A percentile compares a stretch with the other conserved stretches of the same genome.
phyloP scores from a whole-genome alignment of 164 flowering plant species.

The Vitis vinifera region ASM3070453v1 NC_081821.1:3691001-3691500 shows the following conservation, averaged over 20 bases:
- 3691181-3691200: not conserved
- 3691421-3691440: not conserved
- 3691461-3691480: no score
- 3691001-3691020: slow-evolving; percentile 1
- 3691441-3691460: not conserved
- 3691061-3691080: not conserved
- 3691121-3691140: slow-evolving; percentile 5
- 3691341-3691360: slow-evolving; percentile 19
- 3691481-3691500: no score
- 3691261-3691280: slow-evolving; percentile 12
- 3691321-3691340: slow-evolving; percentile 28
- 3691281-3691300: slow-evolving; percentile 10
- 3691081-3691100: not conserved
- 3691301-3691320: slow-evolving; percentile 36
- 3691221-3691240: no score
- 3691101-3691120: slow-evolving; percentile 3
- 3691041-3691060: slow-evolving; percentile 3
- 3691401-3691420: not conserved
- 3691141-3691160: slow-evolving; percentile 22
- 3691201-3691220: not conserved
- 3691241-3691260: not conserved
- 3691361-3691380: slow-evolving; percentile 3
- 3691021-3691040: slow-evolving; percentile 2
- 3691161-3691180: slow-evolving; percentile 13
- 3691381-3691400: not conserved